phyloP scores from a whole-genome alignment of 2,329 filamentous ascomycete species.

The Aspergillus fischeri region DNA sequence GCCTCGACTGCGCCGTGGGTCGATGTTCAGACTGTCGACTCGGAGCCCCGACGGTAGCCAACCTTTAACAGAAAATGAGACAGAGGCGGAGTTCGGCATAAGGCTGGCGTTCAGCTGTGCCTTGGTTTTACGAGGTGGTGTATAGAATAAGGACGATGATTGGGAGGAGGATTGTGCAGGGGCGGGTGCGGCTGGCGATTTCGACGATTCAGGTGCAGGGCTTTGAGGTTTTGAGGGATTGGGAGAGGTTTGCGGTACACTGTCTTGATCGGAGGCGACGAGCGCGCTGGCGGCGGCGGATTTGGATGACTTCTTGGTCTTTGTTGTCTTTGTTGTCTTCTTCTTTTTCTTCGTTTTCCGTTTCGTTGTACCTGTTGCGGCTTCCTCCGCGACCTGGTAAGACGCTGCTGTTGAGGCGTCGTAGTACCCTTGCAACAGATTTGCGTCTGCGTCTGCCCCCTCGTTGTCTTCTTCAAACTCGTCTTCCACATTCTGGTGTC shows the following conservation, averaged over 20 bases:
- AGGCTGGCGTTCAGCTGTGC: constrained; percentile 67
- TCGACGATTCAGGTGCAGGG: constrained; percentile 14
- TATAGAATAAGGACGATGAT: constrained; percentile 21
- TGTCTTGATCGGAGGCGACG: constrained; percentile 7
- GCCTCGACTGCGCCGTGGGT: constrained; percentile 76
- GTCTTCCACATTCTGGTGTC: constrained; percentile 50
- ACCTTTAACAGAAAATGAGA: constrained; percentile 61
- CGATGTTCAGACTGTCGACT: constrained; percentile 59
- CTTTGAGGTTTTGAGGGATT: constrained; percentile 19
- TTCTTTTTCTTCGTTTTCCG: constrained; percentile 36
- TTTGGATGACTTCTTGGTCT: constrained; percentile 28
- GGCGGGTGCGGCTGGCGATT: neutral
- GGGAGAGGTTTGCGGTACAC: constrained; percentile 10
- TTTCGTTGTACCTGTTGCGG: constrained; percentile 23
- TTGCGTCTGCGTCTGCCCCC: constrained; percentile 32
- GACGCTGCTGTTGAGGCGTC: constrained; percentile 38
- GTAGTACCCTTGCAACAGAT: constrained; percentile 44
- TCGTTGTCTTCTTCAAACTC: constrained; percentile 43
- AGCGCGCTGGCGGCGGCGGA: constrained; percentile 8
- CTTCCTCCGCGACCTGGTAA: constrained; percentile 20
- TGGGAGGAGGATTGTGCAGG: constrained; percentile 3
- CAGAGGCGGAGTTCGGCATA: constrained; percentile 73
- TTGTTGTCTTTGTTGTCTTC: constrained; percentile 35
- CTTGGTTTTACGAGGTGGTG: constrained; percentile 29
- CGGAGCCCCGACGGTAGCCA: constrained; percentile 63